Evolutionary conservation across 75 land plant genomes (phyloP), one percentile per base, ranked within the genome.

Genomic region (Larix kaempferi): DNA sequence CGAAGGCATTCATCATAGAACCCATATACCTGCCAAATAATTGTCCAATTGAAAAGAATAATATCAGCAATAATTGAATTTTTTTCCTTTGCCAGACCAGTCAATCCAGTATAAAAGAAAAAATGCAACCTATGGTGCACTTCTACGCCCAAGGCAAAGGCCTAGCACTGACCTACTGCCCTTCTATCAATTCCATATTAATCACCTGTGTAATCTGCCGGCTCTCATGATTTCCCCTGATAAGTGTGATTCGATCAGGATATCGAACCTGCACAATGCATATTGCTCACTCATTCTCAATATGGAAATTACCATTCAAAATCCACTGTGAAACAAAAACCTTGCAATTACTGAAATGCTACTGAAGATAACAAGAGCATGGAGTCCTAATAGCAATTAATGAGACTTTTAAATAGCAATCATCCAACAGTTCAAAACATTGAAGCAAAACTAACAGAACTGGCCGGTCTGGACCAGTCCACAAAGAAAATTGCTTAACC

Each of bases 1-100:
- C 99, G 94, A 16, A 98, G 86, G 82, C 99, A 98, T 80, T 98
- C 99, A 80, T 98, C 99, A 80, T 98, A 98, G 79, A 98, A 98
- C 54, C 99, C 99, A 76, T 98, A 98, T 22, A 98, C 99, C 99
- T 98, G 88, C 41, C 5, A 79, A 19, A 76, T 57, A 61, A 54
- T 52, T 22, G 10, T 54, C 29, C 75, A 74, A 74, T 52, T 56
- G 27, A 55, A 55, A 74, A 55, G 57, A 12, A 69, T 52, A 69
- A 69, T 41, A 69, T 69, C 23, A 69, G 49, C n/a, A 69, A 17
- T 3, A 3, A n/a, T 3, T 64, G 3, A n/a, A 19, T 39, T 10
- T 21, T 10, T 44, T 29, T n/a, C 49, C 5, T 8, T 69, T n/a
- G 44, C 67, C 78, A 77, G 6, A n/a, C 16, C 26, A 77, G 19